Percentiles rank a stretch among this genome's conserved stretches.
phyloP scores from a whole-genome alignment of 805 yeast genomes.

The Candida succiphila region DNA sequence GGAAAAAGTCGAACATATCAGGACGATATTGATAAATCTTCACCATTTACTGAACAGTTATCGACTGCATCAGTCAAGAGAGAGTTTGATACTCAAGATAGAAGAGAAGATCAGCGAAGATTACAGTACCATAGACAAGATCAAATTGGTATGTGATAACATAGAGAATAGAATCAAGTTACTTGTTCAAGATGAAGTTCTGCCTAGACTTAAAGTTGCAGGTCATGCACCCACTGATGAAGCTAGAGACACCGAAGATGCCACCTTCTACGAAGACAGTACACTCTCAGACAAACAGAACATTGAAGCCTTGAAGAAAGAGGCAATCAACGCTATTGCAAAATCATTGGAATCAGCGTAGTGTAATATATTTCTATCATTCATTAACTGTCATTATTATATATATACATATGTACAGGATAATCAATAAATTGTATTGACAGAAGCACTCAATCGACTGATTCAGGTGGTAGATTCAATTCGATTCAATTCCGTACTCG shows the following conservation, averaged over 20 bases:
- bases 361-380: too few relatives aligned
- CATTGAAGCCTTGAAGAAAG: not conserved
- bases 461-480: too few relatives aligned
- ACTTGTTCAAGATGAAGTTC: slow-evolving; percentile 11
- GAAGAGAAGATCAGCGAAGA: slow-evolving; percentile 45
- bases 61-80: slow-evolving; percentile 92
- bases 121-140: slow-evolving; percentile 26
- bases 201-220: slow-evolving; percentile 1
- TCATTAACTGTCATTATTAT: too few relatives aligned
- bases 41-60: slow-evolving; percentile 89
- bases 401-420: too few relatives aligned
- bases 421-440: too few relatives aligned
- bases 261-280: not conserved
- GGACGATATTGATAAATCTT: slow-evolving; percentile 74
- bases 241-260: slow-evolving; percentile 3
- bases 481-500: too few relatives aligned
- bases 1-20: slow-evolving; percentile 64
- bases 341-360: too few relatives aligned
- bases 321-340: not conserved
- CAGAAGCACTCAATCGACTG: too few relatives aligned
- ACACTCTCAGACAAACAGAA: not conserved
- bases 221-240: slow-evolving; percentile 1
- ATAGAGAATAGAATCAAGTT: slow-evolving; percentile 27
- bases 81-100: slow-evolving; percentile 69
- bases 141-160: slow-evolving; percentile 29